phyloP scores from a whole-genome alignment of 129 eudicot genomes.

The Flaveria bidentis region DNA sequence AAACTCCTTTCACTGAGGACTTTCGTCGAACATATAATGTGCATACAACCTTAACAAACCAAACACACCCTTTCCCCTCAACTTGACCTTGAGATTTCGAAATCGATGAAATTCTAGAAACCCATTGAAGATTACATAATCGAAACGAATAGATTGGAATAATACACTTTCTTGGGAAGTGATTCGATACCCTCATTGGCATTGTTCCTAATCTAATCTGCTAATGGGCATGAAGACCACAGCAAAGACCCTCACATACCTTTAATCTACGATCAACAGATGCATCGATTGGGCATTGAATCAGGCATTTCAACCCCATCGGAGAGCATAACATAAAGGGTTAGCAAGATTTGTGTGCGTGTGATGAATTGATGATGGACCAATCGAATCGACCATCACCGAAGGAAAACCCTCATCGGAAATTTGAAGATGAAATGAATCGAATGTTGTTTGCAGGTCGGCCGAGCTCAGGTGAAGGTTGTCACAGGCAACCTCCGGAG shows the following conservation, averaged over 20 bases:
- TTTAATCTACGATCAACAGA: conserved; percentile 12
- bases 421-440: background rate
- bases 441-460: conserved; percentile 30
- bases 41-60: conserved; percentile 82
- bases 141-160: conserved; percentile 20
- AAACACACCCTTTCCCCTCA: conserved; percentile 27
- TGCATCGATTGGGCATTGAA: background rate
- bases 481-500: conserved; percentile 24
- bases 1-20: conserved; percentile 38
- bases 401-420: conserved; percentile 22
- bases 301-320: conserved; percentile 21
- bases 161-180: conserved; percentile 22
- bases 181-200: conserved; percentile 45
- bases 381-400: conserved; percentile 26
- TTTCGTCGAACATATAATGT: conserved; percentile 56
- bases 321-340: conserved; percentile 15
- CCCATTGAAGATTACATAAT: conserved; percentile 40
- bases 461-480: conserved; percentile 39
- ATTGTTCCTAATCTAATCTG: conserved; percentile 46
- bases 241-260: conserved; percentile 17
- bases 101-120: conserved; percentile 38
- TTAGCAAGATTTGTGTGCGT: background rate
- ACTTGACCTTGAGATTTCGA: conserved; percentile 48
- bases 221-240: conserved; percentile 19
- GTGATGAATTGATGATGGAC: conserved; percentile 4